Base-by-base conservation (phyloP, 1,284 basidiomycete species). In the Gomphus sp. region DNA sequence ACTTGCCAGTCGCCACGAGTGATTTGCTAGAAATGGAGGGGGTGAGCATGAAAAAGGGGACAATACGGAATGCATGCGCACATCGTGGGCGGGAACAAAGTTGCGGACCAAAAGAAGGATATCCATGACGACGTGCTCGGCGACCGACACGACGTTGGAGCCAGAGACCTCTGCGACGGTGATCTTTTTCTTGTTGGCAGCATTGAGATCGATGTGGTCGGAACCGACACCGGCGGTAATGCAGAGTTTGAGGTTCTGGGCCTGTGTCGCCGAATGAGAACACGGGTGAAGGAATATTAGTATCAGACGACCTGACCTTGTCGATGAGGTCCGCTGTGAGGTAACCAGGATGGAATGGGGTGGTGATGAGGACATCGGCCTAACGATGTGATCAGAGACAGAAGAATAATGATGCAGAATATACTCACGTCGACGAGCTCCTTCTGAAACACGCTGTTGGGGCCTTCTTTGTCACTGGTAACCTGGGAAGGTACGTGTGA, bases 221-320 rank as follows among this genome's bases (percentile, higher is more conserved):
- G 91, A 94, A 12, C 93, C 93, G 52, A 98, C 93, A 74, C 94
- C 94, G 56, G 94, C 94, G 10, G 94, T 98, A 67, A 97, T 81
- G 68, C 89, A 93, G 63, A 96, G 74, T 76, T 94, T 96, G 67
- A 98, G 82, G 68, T 96, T 95, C 74, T 87, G 87, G 41, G 94
- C 91, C 80, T 90, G 76, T 6, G 33, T n/a, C n/a, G n/a, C n/a
- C n/a, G n/a, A n/a, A n/a, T 50, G 66, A 39, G 52, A 60, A 31
- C 62, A 52, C 48, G 55, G 52, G 6, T 55, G 34, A 33, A 41
- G 45, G 47, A 54, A 18, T 48, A n/a, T 60, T 34, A 14, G 12
- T 33, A 28, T n/a, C 34, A 25, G 25, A 4, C 5, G 36, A 16
- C 16, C 65, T 43, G 64, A 78, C 81, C 74, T 84, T 84, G 47